A percentile compares a stretch with the other conserved stretches of the same genome.
Evolutionary conservation across 495 filamentous ascomycete species (phyloP).

Genomic region (Penicillium canescens): DNA sequence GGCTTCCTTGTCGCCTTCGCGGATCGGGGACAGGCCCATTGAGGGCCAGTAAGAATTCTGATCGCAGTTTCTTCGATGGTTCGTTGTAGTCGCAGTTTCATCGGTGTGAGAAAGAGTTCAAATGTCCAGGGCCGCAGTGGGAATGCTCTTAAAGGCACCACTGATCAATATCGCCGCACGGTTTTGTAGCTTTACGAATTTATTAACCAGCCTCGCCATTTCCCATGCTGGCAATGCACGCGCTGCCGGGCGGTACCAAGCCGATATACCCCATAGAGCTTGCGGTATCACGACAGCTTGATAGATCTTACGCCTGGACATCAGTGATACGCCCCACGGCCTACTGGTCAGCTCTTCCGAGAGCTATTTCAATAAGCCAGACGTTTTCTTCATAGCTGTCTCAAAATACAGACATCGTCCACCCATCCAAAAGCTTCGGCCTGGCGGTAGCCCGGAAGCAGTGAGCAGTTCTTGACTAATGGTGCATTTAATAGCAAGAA

Average conservation of each 20-base stretch:
- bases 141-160: slow-evolving; percentile 5
- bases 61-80: slow-evolving; percentile 3
- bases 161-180: slow-evolving; percentile 12
- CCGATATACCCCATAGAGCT: slow-evolving; percentile 16
- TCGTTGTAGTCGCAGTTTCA: slow-evolving; percentile 12
- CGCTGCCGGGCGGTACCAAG: slow-evolving; percentile 5
- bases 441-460: too few species aligned
- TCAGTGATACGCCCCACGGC: slow-evolving; percentile 13
- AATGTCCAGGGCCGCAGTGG: slow-evolving; percentile 5
- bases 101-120: slow-evolving; percentile 14
- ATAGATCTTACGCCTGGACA: slow-evolving; percentile 13
- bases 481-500: too few species aligned
- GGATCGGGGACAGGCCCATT: too few species aligned
- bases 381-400: too few species aligned
- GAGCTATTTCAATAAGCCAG: too few species aligned
- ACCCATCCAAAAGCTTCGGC: too few species aligned
- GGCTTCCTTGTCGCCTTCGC: too few species aligned
- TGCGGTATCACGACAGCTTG: slow-evolving; percentile 19
- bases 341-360: too few species aligned
- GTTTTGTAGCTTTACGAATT: slow-evolving; percentile 10
- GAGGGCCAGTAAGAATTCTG: too few species aligned
- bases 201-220: background rate
- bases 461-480: too few species aligned
- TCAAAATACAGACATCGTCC: too few species aligned
- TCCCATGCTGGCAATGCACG: background rate